These are phyloP conservation scores for Panicum hallii DNA, from an alignment of 202 grass and related monocot genomes.

Conservation along the genomic window DNA sequence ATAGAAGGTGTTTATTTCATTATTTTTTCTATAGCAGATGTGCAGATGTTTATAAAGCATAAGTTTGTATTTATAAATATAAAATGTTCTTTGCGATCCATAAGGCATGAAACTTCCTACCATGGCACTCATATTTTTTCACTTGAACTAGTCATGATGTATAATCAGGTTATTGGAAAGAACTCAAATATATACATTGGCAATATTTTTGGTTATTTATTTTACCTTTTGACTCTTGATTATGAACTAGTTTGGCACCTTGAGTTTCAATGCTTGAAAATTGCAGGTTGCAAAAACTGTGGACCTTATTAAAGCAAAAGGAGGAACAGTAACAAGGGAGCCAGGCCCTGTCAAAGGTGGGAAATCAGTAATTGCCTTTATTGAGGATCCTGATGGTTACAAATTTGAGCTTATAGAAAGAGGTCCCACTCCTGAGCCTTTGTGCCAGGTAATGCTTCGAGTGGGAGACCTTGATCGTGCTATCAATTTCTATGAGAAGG, in stretches of 20 bases:
- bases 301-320: constrained; percentile 88
- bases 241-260: constrained; percentile 22
- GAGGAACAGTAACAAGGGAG: constrained; percentile 81
- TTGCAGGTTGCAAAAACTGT: constrained; percentile 84
- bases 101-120: neutral
- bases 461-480: constrained; percentile 87
- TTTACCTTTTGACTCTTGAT: constrained; percentile 2
- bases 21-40: constrained; percentile 15
- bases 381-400: constrained; percentile 94
- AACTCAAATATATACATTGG: neutral
- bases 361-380: constrained; percentile 83
- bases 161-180: neutral
- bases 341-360: constrained; percentile 86
- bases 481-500: constrained; percentile 92
- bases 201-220: constrained; percentile 23
- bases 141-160: constrained; percentile 6
- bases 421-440: constrained; percentile 80
- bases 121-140: neutral
- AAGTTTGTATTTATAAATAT: neutral
- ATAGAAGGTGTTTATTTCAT: neutral
- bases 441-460: constrained; percentile 95
- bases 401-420: constrained; percentile 98
- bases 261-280: constrained; percentile 35
- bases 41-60: neutral
- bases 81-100: neutral